Evolutionary conservation across 352 stramenopile genomes (phyloP).

Genomic region (Thalassiosira oceanica): DNA sequence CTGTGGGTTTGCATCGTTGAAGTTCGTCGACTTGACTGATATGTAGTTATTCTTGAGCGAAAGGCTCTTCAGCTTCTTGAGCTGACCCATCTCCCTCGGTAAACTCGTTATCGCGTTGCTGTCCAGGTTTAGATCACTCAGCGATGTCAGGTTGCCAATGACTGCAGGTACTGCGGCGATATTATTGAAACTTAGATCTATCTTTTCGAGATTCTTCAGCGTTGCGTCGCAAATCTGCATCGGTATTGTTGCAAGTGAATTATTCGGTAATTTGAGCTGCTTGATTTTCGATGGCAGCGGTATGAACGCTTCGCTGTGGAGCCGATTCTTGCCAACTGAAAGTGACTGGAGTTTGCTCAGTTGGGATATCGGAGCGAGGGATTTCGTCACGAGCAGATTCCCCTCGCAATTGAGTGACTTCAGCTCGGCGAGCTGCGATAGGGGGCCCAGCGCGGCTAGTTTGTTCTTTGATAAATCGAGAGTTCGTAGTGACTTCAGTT

Average conservation of each 20-base stretch:
- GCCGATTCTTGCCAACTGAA: conserved; percentile 54
- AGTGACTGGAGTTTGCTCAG: conserved; percentile 69
- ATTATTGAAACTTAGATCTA: conserved; percentile 73
- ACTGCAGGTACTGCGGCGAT: conserved; percentile 53
- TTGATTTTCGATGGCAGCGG: conserved; percentile 49
- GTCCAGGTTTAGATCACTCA: conserved; percentile 74
- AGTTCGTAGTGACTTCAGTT: conserved; percentile 60
- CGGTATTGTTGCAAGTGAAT: conserved; percentile 62
- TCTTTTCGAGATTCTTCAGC: conserved; percentile 62
- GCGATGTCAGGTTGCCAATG: conserved; percentile 54
- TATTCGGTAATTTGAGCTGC: conserved; percentile 61
- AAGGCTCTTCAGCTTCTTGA: conserved; percentile 72
- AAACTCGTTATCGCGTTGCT: conserved; percentile 66
- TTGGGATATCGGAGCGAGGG: conserved; percentile 47
- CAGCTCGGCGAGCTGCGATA: conserved; percentile 57
- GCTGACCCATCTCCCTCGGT: conserved; percentile 51
- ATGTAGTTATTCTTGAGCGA: conserved; percentile 70
- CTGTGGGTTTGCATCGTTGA: conserved; percentile 60
- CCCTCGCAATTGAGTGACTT: conserved; percentile 77
- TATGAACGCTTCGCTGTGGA: conserved; percentile 44
- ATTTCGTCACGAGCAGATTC: conserved; percentile 53
- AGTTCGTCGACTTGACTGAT: conserved; percentile 45
- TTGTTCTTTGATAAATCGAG: conserved; percentile 78
- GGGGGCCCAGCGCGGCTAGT: conserved; percentile 46
- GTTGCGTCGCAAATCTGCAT: conserved; percentile 27